Evolutionary conservation across 2,329 filamentous ascomycete species (phyloP).

Genomic region (Diaporthe nobilis): DNA sequence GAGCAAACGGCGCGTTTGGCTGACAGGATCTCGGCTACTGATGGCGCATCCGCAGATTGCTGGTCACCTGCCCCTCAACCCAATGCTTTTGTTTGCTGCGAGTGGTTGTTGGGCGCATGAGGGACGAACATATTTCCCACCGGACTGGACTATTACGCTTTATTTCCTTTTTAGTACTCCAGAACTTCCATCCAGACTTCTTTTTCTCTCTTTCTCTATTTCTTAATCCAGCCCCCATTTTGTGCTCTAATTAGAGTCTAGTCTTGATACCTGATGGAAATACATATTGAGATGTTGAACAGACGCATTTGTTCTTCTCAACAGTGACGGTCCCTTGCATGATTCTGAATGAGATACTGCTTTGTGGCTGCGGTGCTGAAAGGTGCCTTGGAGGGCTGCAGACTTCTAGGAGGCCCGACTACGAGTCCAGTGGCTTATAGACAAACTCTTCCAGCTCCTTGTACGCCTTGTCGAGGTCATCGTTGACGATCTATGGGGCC

Average conservation of each 20-base stretch:
- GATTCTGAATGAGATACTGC: background rate
- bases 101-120: constrained; percentile 49
- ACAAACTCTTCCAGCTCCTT: constrained; percentile 66
- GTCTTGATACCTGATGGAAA: constrained; percentile 59
- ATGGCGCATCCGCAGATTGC: constrained; percentile 41
- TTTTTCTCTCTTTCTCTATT: constrained; percentile 49
- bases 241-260: constrained; percentile 58
- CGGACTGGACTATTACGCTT: constrained; percentile 56
- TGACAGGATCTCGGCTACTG: constrained; percentile 31
- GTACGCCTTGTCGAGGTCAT: constrained; percentile 65
- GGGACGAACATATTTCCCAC: constrained; percentile 54
- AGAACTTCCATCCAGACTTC: constrained; percentile 49
- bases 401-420: background rate
- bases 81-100: constrained; percentile 52
- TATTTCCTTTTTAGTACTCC: constrained; percentile 63
- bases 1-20: constrained; percentile 36
- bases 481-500: constrained; percentile 51
- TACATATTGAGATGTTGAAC: constrained; percentile 45
- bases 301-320: background rate
- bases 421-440: constrained; percentile 52
- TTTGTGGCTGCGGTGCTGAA: background rate
- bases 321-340: background rate
- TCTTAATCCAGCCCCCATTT: constrained; percentile 46
- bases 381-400: background rate
- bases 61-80: constrained; percentile 47